Percentiles rank a stretch among this genome's conserved stretches.
Conservation (phyloP, 495 filamentous ascomycete genomes). For the Lasiosphaeria miniovina region DNA sequence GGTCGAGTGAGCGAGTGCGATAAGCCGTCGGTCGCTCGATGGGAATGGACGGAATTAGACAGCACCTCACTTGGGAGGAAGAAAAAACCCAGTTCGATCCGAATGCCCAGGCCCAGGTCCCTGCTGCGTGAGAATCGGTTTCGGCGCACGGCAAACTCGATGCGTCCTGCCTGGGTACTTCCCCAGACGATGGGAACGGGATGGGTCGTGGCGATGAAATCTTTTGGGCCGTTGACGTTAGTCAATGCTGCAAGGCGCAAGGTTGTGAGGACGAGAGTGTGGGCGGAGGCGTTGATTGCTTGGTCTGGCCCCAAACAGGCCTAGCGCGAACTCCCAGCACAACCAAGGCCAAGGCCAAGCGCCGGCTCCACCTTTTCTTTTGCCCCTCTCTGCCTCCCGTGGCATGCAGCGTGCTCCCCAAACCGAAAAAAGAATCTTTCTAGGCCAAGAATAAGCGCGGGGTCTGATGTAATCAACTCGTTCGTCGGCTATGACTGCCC, state of each 20-base stretch:
- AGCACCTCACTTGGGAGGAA: background rate
- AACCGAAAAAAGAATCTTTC: no score
- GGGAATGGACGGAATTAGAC: background rate
- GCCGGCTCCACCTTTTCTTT: slow-evolving; percentile 18
- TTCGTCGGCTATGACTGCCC: no score
- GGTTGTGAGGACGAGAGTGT: slow-evolving; percentile 31
- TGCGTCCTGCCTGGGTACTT: background rate
- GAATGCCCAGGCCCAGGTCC: background rate
- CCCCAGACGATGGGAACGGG: slow-evolving; percentile 4
- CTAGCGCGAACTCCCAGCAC: slow-evolving; percentile 21
- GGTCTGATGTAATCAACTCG: no score
- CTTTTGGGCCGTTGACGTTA: slow-evolving; percentile 20
- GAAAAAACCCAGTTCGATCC: background rate
- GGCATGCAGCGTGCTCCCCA: background rate
- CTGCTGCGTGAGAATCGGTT: background rate
- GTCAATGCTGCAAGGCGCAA: slow-evolving; percentile 25
- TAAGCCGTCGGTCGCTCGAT: background rate
- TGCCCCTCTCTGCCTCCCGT: background rate
- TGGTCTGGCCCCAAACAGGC: slow-evolving; percentile 14
- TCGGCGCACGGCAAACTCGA: slow-evolving; percentile 2
- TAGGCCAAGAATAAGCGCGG: no score
- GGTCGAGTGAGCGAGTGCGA: background rate
- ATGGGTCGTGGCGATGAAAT: slow-evolving; percentile 22
- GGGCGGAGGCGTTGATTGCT: slow-evolving; percentile 30
- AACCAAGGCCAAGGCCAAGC: slow-evolving; percentile 7